Evolutionary conservation across 345 rosid genomes (phyloP), one percentile per base, ranked within the genome.

Genomic region (Eutrema heterophyllum): DNA sequence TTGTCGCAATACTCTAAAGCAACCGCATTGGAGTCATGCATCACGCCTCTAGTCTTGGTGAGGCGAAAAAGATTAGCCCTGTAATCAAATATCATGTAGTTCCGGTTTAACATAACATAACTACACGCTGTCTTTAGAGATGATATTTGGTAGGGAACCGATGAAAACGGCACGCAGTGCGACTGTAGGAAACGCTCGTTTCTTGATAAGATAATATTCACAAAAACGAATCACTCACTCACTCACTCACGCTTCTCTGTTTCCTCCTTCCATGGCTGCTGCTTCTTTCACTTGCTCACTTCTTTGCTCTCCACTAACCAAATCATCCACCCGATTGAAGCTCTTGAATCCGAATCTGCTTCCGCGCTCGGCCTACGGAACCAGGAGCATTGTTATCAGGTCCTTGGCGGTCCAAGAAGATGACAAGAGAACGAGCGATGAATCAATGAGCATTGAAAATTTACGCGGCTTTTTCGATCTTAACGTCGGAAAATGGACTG

Each of bases 401-500:
- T 81, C 82, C 26, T 15, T 72, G 64, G 12, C 86, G 3, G 60
- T 82, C 30, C 64, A 67, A n/a, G 78, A 77, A 54, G 83, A 70
- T 36, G 77, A 70, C 64, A 76, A 74, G 26, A 55, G 71, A 14
- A 71, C 81, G 27, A 48, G 30, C 68, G 70, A 79, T n/a, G 86
- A 83, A 64, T 65, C 86, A 84, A 88, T 93, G 88, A 86, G 83
- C 75, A 77, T 91, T 41, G 94, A 93, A 58, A 84, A 84, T 67
- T 89, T 94, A 40, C 88, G 74, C 43, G 85, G 85, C 26, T 94
- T 91, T 74, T 72, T 89, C 76, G 67, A 83, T 45, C 87, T 94
- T 67, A 94, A 84, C 64, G 2, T 68, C 16, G 98, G 98, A 64
- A 89, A 83, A 76, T 94, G 98, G 98, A 80, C 60, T 50, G 98